Percentiles rank a stretch among this genome's conserved stretches.
These are phyloP conservation scores for Dactylellina sp. DNA, from an alignment of 2,329 filamentous ascomycete genomes.

Conservation along the genomic window DNA sequence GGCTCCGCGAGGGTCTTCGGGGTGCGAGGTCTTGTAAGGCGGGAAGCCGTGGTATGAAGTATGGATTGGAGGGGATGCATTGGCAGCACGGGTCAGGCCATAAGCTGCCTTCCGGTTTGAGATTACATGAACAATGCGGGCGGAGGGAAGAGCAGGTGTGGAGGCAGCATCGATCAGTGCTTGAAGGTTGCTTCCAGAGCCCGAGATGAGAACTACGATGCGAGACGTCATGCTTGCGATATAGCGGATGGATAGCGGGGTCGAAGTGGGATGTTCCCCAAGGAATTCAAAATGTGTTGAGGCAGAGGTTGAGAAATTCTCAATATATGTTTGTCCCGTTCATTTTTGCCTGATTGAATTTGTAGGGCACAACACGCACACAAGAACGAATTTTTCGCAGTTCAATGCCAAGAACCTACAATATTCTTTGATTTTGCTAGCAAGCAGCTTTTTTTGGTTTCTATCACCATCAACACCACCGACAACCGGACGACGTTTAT, in stretches of 20 bases:
- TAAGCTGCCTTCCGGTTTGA: conserved; percentile 74
- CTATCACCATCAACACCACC: conserved; percentile 45
- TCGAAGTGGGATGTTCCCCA: conserved; percentile 14
- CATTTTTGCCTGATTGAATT: conserved; percentile 19
- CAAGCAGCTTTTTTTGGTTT: conserved; percentile 22
- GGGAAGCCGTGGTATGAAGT: conserved; percentile 85
- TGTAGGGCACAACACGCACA: conserved; percentile 56
- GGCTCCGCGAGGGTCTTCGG: conserved; percentile 71
- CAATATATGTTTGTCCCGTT: conserved; percentile 42
- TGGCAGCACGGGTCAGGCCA: conserved; percentile 72
- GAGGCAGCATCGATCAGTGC: conserved; percentile 75
- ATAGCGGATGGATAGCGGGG: conserved; percentile 26
- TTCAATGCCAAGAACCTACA: conserved; percentile 41
- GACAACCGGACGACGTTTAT: conserved; percentile 29
- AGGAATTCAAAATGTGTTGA: conserved; percentile 38
- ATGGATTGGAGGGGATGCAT: conserved; percentile 71
- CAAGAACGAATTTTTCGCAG: conserved; percentile 47
- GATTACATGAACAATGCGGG: conserved; percentile 71
- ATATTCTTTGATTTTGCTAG: conserved; percentile 49
- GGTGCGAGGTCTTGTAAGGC: conserved; percentile 77
- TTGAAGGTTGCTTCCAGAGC: conserved; percentile 82
- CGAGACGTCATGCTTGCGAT: conserved; percentile 62
- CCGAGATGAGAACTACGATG: conserved; percentile 77
- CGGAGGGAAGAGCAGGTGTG: conserved; percentile 64
- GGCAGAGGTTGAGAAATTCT: conserved; percentile 38